Base-by-base conservation (phyloP, 2,329 filamentous ascomycete species). In the Botryotinia calthae region DNA sequence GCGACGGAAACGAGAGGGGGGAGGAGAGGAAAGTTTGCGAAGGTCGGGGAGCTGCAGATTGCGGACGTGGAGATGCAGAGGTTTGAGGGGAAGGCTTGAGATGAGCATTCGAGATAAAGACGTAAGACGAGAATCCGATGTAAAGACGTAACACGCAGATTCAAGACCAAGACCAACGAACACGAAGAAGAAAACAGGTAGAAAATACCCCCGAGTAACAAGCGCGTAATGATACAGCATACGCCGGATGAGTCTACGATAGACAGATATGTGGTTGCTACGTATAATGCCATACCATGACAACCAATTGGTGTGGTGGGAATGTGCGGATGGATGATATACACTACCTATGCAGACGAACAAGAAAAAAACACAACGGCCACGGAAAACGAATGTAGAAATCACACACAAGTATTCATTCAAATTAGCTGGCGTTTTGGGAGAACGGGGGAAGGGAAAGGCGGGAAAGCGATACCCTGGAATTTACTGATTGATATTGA, bases 1-100 rank as follows among this genome's bases (percentile, higher is more conserved):
- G 69, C 67, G 2, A 85, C 83, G 3, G 85, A 87, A 79, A 82
- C 77, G 71, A 84, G 83, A 78, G 72, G 84, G 79, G 78, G 34
- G 76, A 78, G 63, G 64, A 71, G 12, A 10, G 65, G 71, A 22
- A 59, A 56, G 28, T 67, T 71, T 40, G 22, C 37, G 20, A 28
- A 16, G 4, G 37, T 61, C 2, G 37, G 66, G 40, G 59, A 46
- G 31, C 28, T 71, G 67, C 58, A 28, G 28, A 44, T 16, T 25
- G 40, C 40, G 16, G 70, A 64, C 6, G 40, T 65, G 46, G 56
- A 71, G 22, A 34, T 71, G 67, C 28, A 71, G 34, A 71, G 34
- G 25, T 48, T 28, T 70, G 58, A 70, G 48, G 46, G 9, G 48
- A 73, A 63, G 42, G 31, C 25, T 51, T 65, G 22, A 56, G n/a